Evolutionary conservation across 1,284 basidiomycete genomes (phyloP).

Genomic region (Marasmius tenuissimus): DNA sequence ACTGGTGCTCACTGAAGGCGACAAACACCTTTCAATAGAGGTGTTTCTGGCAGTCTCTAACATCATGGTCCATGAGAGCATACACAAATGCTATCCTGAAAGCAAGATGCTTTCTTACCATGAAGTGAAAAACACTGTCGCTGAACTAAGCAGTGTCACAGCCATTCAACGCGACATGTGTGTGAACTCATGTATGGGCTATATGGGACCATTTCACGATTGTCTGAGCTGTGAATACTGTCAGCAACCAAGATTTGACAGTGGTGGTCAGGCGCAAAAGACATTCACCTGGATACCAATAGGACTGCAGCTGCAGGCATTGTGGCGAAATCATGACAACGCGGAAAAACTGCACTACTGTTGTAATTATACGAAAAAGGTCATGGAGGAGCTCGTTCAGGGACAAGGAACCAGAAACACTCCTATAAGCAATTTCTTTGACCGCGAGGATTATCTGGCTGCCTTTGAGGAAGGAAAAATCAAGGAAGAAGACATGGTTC

Average conservation of each 20-base stretch:
- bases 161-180: slow-evolving; percentile 29
- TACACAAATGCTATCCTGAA: slow-evolving; percentile 16
- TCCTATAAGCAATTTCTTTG: slow-evolving; percentile 6
- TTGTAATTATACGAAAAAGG: not conserved
- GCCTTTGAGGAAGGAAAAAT: slow-evolving; percentile 17
- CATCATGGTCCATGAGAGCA: slow-evolving; percentile 11
- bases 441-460: slow-evolving; percentile 19
- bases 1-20: not conserved
- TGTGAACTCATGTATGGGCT: slow-evolving; percentile 26
- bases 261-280: slow-evolving; percentile 4
- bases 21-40: slow-evolving; percentile 18
- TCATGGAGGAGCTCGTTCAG: slow-evolving; percentile 8
- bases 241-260: slow-evolving; percentile 20
- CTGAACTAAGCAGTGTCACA: slow-evolving; percentile 22
- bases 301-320: slow-evolving; percentile 23
- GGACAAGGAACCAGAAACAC: slow-evolving; percentile 13
- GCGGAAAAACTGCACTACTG: slow-evolving; percentile 21
- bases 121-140: slow-evolving; percentile 19
- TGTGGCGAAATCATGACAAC: slow-evolving; percentile 14
- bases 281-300: slow-evolving; percentile 20
- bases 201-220: slow-evolving; percentile 21
- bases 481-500: slow-evolving; percentile 19
- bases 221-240: slow-evolving; percentile 23
- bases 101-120: slow-evolving; percentile 22
- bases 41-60: slow-evolving; percentile 23